phyloP scores from a whole-genome alignment of 805 yeast genomes.

The Pichia scutulata region DNA sequence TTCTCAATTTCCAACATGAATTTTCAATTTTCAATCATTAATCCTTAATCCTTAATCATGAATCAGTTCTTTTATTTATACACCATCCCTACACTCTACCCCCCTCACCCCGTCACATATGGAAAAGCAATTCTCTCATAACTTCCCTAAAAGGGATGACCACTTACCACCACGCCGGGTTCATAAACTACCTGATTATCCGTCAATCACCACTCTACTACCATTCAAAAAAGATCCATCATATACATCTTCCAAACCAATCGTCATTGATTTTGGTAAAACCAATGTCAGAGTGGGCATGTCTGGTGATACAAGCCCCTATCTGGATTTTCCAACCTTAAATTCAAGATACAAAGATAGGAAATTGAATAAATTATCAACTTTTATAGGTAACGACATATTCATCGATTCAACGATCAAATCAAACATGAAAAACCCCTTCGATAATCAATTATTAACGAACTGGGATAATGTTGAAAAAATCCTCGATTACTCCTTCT shows the following conservation, averaged over 20 bases:
- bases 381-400: slow-evolving; percentile 79
- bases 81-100: neutral
- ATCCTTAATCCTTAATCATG: no score
- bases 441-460: slow-evolving; percentile 77
- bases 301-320: slow-evolving; percentile 38
- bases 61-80: no score
- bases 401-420: slow-evolving; percentile 62
- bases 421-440: slow-evolving; percentile 68
- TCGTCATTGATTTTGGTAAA: slow-evolving; percentile 84
- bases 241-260: slow-evolving; percentile 56
- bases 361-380: slow-evolving; percentile 48
- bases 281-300: slow-evolving; percentile 53
- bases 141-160: slow-evolving; percentile 15
- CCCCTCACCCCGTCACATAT: neutral
- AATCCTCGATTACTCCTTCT: slow-evolving; percentile 75
- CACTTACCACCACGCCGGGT: slow-evolving; percentile 36
- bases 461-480: slow-evolving; percentile 91
- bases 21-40: no score
- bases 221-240: slow-evolving; percentile 34
- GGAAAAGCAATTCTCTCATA: slow-evolving; percentile 5
- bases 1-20: no score
- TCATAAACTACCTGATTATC: slow-evolving; percentile 36
- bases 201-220: slow-evolving; percentile 33
- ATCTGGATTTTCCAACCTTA: slow-evolving; percentile 59
- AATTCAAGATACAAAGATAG: slow-evolving; percentile 76